A percentile compares a stretch with the other conserved stretches of the same genome.
phyloP scores from a whole-genome alignment of 495 filamentous ascomycete genomes.

The Aspergillus saccharolyticus region DNA sequence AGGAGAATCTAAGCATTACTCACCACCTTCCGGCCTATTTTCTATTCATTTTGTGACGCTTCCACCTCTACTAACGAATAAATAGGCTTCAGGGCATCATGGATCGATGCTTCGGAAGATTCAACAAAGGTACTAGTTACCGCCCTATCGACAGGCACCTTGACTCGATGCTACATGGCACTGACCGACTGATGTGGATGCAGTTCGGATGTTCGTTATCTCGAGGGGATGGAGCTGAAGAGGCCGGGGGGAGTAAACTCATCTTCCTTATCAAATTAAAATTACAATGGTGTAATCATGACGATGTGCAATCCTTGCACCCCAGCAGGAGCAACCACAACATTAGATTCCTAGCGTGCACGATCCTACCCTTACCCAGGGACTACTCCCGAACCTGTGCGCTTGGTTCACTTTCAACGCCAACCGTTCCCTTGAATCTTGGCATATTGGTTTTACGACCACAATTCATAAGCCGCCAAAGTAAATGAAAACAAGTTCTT shows the following conservation, averaged over 20 bases:
- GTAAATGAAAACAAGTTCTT: neutral
- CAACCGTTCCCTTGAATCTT: neutral
- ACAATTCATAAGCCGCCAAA: no score
- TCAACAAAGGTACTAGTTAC: no score
- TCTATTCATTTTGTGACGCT: no score
- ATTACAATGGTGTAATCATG: neutral
- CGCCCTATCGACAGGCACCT: neutral
- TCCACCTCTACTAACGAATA: no score
- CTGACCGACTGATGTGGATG: neutral
- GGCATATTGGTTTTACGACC: neutral
- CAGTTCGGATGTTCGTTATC: neutral
- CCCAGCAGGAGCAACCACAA: conserved; percentile 5
- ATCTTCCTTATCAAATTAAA: neutral
- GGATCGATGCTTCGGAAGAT: no score
- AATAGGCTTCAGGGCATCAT: no score
- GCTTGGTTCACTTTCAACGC: neutral
- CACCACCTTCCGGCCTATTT: neutral
- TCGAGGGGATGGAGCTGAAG: no score
- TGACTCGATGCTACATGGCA: neutral
- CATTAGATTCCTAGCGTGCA: conserved; percentile 6
- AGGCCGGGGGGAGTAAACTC: no score
- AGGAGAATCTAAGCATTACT: no score
- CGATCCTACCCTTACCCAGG: conserved; percentile 4
- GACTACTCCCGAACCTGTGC: conserved; percentile 4
- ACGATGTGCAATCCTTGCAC: conserved; percentile 5